These are phyloP conservation scores for Panaeolus cyanescens DNA, from an alignment of 768 basidiomycete species.

Conservation along the genomic window DNA sequence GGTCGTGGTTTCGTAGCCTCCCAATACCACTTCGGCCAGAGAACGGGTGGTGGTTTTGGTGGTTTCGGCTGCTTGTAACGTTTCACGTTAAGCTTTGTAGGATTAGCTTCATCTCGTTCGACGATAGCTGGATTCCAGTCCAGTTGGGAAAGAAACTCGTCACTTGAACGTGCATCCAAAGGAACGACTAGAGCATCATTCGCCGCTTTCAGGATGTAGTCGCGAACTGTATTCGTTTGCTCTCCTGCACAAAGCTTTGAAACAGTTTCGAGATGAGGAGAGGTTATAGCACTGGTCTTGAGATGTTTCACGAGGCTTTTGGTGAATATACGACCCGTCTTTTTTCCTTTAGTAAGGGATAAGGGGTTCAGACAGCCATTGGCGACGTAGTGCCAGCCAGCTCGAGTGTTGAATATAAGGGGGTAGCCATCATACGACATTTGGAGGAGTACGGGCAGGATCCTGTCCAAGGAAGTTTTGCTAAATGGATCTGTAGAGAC, in stretches of 20 bases:
- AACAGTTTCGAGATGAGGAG: constrained; percentile 45
- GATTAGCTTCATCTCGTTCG: background rate
- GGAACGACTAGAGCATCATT: constrained; percentile 28
- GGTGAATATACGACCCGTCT: constrained; percentile 43
- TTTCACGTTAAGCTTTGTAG: constrained; percentile 20
- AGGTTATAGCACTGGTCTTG: constrained; percentile 39
- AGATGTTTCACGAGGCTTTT: constrained; percentile 51
- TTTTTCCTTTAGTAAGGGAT: constrained; percentile 47
- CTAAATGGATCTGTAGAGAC: constrained; percentile 46
- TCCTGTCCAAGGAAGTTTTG: constrained; percentile 43
- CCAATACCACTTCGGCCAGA: constrained; percentile 99
- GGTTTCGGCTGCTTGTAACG: constrained; percentile 30
- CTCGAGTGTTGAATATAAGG: constrained; percentile 49
- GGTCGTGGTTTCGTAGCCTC: constrained; percentile 79
- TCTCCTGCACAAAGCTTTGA: constrained; percentile 46
- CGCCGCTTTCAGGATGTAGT: constrained; percentile 43
- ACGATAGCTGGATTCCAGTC: constrained; percentile 56
- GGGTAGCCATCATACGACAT: constrained; percentile 64
- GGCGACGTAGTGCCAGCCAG: constrained; percentile 69
- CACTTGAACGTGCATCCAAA: constrained; percentile 21
- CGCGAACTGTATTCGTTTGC: constrained; percentile 31
- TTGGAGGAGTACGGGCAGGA: constrained; percentile 69
- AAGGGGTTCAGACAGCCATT: constrained; percentile 36
- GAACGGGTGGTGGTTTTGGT: constrained; percentile 45
- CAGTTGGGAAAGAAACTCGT: constrained; percentile 66